Conservation (phyloP, 1,284 basidiomycete species). For the Inonotus hispidus region DNA sequence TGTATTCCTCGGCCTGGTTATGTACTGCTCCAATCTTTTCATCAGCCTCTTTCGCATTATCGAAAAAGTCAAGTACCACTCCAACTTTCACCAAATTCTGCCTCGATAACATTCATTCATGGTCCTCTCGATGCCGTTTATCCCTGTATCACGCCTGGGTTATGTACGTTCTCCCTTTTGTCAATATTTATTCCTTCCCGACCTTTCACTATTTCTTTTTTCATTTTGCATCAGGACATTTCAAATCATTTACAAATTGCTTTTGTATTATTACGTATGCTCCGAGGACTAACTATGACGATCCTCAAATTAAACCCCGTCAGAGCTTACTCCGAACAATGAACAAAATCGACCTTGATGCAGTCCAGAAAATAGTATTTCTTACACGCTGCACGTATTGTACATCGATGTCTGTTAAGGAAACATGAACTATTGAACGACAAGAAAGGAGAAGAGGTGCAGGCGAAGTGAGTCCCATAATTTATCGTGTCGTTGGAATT, state of each 20-base stretch:
- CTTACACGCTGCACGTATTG: no score
- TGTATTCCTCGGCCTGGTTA: conserved; percentile 66
- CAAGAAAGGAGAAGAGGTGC: not conserved
- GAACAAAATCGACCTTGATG: no score
- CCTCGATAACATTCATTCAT: conserved; percentile 5
- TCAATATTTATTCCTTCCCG: not conserved
- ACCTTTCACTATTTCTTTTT: not conserved
- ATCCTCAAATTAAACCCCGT: no score
- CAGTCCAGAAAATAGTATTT: no score
- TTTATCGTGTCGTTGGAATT: not conserved
- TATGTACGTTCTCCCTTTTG: not conserved
- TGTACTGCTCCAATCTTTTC: conserved; percentile 77
- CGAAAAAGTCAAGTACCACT: conserved; percentile 66
- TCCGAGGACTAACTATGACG: no score
- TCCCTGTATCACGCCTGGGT: not conserved
- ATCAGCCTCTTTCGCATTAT: conserved; percentile 86
- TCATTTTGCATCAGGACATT: not conserved
- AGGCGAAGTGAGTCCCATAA: not conserved
- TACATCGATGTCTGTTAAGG: no score
- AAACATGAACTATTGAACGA: not conserved
- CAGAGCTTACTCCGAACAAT: no score
- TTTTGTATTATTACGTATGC: not conserved
- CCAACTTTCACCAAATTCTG: not conserved
- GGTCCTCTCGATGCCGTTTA: not conserved
- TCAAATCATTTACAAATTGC: not conserved